Conservation (phyloP, 805 yeast species). For the Cyberlindnera japonica region DNA sequence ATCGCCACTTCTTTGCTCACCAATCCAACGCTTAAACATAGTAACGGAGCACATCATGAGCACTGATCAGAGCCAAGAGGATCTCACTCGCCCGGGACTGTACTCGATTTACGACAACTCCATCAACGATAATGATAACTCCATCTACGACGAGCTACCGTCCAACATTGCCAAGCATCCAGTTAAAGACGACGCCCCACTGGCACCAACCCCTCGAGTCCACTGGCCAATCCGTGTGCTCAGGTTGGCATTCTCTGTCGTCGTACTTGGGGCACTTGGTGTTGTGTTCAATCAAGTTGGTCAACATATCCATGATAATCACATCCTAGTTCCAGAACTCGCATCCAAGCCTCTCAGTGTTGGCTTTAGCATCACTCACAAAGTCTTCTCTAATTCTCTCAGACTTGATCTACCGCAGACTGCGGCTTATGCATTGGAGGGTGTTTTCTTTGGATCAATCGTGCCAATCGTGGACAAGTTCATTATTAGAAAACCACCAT, state of each 20-base stretch:
- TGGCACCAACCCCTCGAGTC: not conserved
- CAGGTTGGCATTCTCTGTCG: slow-evolving; percentile 10
- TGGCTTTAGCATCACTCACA: slow-evolving; percentile 27
- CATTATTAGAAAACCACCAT: slow-evolving; percentile 14
- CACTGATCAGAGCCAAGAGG: slow-evolving; percentile 9
- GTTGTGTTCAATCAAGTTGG: slow-evolving; percentile 50
- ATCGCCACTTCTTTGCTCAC: no score
- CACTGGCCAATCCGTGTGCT: not conserved
- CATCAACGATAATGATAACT: slow-evolving; percentile 10
- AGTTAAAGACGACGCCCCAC: not conserved
- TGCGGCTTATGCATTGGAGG: slow-evolving; percentile 43
- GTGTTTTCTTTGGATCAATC: slow-evolving; percentile 53
- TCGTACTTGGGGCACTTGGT: slow-evolving; percentile 42
- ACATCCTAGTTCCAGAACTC: slow-evolving; percentile 38
- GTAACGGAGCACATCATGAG: no score
- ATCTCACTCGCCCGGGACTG: slow-evolving; percentile 16
- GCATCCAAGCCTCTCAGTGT: slow-evolving; percentile 41
- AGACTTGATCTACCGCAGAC: slow-evolving; percentile 22
- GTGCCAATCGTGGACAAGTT: slow-evolving; percentile 37
- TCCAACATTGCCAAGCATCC: slow-evolving; percentile 15
- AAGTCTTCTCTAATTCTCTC: slow-evolving; percentile 5
- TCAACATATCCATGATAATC: slow-evolving; percentile 48
- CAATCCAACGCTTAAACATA: no score
- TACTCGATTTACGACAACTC: slow-evolving; percentile 15
- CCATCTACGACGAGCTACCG: slow-evolving; percentile 17